Percentiles rank a stretch among this genome's conserved stretches.
phyloP scores from a whole-genome alignment of 2,329 filamentous ascomycete species.

The Clonostachys rosea region DNA sequence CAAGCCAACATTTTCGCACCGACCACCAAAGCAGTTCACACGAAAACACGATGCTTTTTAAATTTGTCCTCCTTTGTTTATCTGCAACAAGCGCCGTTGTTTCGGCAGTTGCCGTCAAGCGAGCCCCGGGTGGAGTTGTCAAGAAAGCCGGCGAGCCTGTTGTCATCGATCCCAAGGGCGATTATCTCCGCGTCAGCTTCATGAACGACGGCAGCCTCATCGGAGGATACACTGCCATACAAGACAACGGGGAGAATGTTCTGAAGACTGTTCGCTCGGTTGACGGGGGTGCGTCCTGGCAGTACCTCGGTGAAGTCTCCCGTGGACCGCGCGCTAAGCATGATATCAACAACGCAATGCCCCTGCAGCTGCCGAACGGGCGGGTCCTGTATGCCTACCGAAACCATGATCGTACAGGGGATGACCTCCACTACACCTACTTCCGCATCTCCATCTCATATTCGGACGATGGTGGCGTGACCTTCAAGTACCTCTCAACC shows the following conservation, averaged over 20 bases:
- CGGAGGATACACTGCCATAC: conserved; percentile 15
- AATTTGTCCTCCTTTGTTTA: too few species aligned
- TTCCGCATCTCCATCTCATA: conserved; percentile 36
- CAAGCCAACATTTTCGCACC: too few species aligned
- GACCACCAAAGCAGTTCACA: too few species aligned
- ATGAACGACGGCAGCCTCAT: conserved; percentile 12
- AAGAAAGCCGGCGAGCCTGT: conserved; percentile 8
- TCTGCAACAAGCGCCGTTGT: too few species aligned
- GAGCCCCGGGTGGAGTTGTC: not conserved
- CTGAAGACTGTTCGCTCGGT: conserved; percentile 15
- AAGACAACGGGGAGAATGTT: conserved; percentile 10
- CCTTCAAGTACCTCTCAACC: conserved; percentile 24
- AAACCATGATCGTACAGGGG: conserved; percentile 20
- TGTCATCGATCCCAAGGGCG: conserved; percentile 15
- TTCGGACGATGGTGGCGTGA: conserved; percentile 30
- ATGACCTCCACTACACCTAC: conserved; percentile 14
- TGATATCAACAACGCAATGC: conserved; percentile 25
- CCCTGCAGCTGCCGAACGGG: conserved; percentile 24
- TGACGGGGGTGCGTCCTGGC: conserved; percentile 20
- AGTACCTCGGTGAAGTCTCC: conserved; percentile 12
- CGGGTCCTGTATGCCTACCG: conserved; percentile 27
- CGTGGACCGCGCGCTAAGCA: conserved; percentile 3
- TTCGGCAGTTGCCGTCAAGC: too few species aligned
- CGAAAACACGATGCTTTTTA: too few species aligned
- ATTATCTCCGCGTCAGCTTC: conserved; percentile 17